These are phyloP conservation scores for Tetrahymena elliotti DNA, from an alignment of 73 alveolate genomes.

Conservation along the genomic window DNA sequence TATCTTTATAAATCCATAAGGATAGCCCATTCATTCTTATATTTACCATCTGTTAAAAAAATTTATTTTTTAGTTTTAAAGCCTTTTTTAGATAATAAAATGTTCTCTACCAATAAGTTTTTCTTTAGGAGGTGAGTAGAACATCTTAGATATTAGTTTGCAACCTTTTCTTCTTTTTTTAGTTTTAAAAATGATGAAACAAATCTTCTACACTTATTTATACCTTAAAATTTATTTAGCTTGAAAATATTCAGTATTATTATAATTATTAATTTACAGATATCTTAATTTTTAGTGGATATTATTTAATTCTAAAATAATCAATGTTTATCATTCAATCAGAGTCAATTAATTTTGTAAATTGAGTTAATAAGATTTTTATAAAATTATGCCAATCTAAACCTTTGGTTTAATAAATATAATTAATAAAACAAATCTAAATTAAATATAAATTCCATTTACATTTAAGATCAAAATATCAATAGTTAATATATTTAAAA, in stretches of 20 bases:
- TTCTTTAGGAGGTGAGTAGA: not conserved
- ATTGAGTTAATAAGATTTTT: not conserved
- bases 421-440: too few species aligned
- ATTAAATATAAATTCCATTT: not conserved
- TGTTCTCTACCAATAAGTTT: not conserved
- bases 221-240: not conserved
- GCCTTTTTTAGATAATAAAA: not conserved
- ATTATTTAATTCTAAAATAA: not conserved
- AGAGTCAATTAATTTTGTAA: too few species aligned
- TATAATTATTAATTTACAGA: not conserved
- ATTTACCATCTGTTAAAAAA: not conserved
- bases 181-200: not conserved
- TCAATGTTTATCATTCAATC: not conserved
- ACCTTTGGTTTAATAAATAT: too few species aligned
- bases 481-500: too few species aligned
- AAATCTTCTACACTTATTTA: not conserved
- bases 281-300: not conserved
- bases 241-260: not conserved
- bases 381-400: not conserved
- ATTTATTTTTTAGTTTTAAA: not conserved
- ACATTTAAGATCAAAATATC: not conserved
- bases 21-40: not conserved
- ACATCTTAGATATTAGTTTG: not conserved
- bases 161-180: not conserved
- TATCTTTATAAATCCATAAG: not conserved